Conservation (phyloP, 768 basidiomycete genomes). For the Tricholoma bakamatsutake region DNA sequence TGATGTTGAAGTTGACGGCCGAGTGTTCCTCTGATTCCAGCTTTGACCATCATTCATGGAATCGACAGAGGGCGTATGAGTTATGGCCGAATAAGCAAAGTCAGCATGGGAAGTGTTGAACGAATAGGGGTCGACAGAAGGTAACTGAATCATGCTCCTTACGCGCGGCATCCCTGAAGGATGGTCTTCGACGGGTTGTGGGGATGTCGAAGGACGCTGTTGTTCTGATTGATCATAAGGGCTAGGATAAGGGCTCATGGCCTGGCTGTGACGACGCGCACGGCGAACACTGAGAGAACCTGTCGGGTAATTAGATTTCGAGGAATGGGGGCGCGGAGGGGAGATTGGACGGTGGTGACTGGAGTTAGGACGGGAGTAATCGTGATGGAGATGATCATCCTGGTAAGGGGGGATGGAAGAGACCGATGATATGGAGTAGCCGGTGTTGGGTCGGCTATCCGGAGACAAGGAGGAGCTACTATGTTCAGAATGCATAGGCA, state of each 20-base stretch:
- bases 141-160: conserved; percentile 79
- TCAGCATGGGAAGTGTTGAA: conserved; percentile 67
- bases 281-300: conserved; percentile 65
- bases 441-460: conserved; percentile 80
- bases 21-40: conserved; percentile 47
- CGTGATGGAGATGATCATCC: conserved; percentile 46
- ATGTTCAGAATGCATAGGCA: conserved; percentile 64
- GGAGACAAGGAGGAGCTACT: conserved; percentile 74
- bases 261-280: conserved; percentile 76
- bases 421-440: conserved; percentile 82
- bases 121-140: conserved; percentile 62
- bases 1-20: conserved; percentile 75
- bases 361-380: conserved; percentile 72
- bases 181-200: conserved; percentile 57
- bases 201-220: conserved; percentile 66
- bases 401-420: conserved; percentile 65
- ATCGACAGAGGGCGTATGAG: conserved; percentile 36
- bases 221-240: conserved; percentile 68
- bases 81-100: conserved; percentile 73
- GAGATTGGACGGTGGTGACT: conserved; percentile 71
- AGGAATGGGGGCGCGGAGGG: conserved; percentile 55
- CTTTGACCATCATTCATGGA: conserved; percentile 40
- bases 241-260: conserved; percentile 82
- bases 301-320: conserved; percentile 49
- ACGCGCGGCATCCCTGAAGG: conserved; percentile 56